A percentile compares a stretch with the other conserved stretches of the same genome.
Conservation (phyloP, 306 rosid species). For the Geum urbanum region DNA sequence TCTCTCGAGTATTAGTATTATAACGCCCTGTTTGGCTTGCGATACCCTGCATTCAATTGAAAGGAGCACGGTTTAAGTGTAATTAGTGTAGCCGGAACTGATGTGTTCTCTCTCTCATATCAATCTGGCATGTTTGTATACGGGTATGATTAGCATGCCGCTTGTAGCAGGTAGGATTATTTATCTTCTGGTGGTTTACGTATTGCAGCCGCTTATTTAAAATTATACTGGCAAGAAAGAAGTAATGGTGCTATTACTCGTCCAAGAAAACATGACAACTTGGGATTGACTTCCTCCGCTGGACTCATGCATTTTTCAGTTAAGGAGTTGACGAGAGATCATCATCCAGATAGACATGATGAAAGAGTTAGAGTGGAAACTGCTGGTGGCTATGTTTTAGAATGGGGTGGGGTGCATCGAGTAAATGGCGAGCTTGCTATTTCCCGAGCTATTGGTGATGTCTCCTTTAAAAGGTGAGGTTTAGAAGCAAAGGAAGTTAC, state of each 20-base stretch:
- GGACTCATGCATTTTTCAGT: slow-evolving; percentile 64
- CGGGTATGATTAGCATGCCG: slow-evolving; percentile 16
- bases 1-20: background rate
- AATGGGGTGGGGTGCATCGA: slow-evolving; percentile 84
- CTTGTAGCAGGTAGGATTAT: slow-evolving; percentile 23
- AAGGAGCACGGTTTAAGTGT: too few relatives aligned
- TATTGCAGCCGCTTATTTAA: slow-evolving; percentile 61
- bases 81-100: too few relatives aligned
- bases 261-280: slow-evolving; percentile 49
- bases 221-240: slow-evolving; percentile 66
- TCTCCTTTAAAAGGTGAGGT: slow-evolving; percentile 66
- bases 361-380: slow-evolving; percentile 85
- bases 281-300: slow-evolving; percentile 42
- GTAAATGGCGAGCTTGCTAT: slow-evolving; percentile 91
- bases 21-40: too few relatives aligned
- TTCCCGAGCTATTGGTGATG: slow-evolving; percentile 85
- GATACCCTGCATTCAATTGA: too few relatives aligned
- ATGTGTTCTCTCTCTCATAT: slow-evolving; percentile 8
- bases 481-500: slow-evolving; percentile 10
- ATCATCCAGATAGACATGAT: slow-evolving; percentile 89
- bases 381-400: slow-evolving; percentile 88
- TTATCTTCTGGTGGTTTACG: slow-evolving; percentile 32
- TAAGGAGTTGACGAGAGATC: slow-evolving; percentile 90
- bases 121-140: slow-evolving; percentile 5
- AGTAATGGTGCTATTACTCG: slow-evolving; percentile 51